Evolutionary conservation across 2,329 filamentous ascomycete genomes (phyloP), one percentile per base, ranked within the genome.

Genomic region (Eutypa lata): DNA sequence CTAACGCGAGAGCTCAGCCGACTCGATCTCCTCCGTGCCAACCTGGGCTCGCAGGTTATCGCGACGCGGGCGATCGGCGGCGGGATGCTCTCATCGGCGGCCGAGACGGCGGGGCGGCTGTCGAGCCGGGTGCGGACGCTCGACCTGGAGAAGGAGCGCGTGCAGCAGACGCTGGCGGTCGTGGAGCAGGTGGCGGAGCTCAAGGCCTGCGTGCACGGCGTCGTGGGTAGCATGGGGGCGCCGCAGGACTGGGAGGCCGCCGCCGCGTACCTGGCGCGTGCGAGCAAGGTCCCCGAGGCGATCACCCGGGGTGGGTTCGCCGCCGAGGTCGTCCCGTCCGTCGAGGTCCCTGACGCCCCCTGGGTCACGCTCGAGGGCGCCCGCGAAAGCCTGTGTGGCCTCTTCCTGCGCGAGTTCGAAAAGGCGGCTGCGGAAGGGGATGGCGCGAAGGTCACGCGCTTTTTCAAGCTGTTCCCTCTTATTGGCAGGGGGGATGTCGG

Each of bases 161-260:
- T 99, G 8, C 92, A 94, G 69, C 87, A 91, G 48, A 97, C 94
- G 0, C 76, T 99, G 53, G 82, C 88, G 8, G 91, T 97, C 3
- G 94, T 97, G 11, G 93, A 97, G 71, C 92, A 97, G 74, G 93
- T 99, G 14, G 89, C 90, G 5, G 94, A 99, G 77, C 86, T 99
- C 59, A 97, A 97, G 74, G 90, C 94, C 8, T 99, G 94, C 68
- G 90, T 97, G 35, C 84, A 97, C 55, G 94, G 94, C 43, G 92
- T 97, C 11, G 87, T 93, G 24, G 94, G 92, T 18, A 95, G 90
- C 54, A 99, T 99, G 94, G 94, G 93, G 33, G 93, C 92, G 4
- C 91, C 94, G 42, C 94, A 99, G 71, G 94, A 99, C 74, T 99
- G 94, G 94, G 94, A 99, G 72, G 94, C 91, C 3, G 94, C 94